phyloP scores from a whole-genome alignment of 805 yeast genomes.

The Candida mattraensis region DNA sequence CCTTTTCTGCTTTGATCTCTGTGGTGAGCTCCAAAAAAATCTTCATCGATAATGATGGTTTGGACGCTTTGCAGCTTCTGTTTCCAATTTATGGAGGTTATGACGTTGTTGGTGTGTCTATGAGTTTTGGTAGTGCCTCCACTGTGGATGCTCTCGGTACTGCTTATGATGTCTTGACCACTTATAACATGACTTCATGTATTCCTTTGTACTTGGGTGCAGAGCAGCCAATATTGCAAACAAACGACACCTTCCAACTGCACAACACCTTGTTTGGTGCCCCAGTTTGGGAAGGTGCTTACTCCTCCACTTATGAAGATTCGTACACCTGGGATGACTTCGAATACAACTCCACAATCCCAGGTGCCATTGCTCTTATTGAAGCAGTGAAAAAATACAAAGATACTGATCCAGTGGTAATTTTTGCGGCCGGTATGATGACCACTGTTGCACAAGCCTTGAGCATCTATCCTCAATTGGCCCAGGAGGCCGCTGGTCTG shows the following conservation, averaged over 20 bases:
- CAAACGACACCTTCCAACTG: conserved; percentile 39
- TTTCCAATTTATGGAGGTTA: conserved; percentile 40
- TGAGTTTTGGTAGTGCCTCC: conserved; percentile 40
- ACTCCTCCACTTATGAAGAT: conserved; percentile 34
- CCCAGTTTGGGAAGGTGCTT: conserved; percentile 44
- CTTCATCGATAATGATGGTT: conserved; percentile 44
- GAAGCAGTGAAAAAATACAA: conserved; percentile 39
- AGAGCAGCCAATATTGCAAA: conserved; percentile 37
- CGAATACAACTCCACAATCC: conserved; percentile 30
- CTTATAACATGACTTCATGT: conserved; percentile 35
- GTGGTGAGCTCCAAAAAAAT: too few relatives aligned
- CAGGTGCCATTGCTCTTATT: conserved; percentile 42
- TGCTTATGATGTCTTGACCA: conserved; percentile 31
- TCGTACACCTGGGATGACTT: conserved; percentile 34
- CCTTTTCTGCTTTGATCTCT: too few relatives aligned
- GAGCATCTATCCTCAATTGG: conserved; percentile 38
- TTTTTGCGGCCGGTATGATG: conserved; percentile 43
- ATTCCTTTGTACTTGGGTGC: conserved; percentile 38
- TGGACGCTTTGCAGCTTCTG: conserved; percentile 37
- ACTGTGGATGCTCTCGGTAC: conserved; percentile 40
- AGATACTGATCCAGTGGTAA: conserved; percentile 36
- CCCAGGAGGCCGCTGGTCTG: conserved; percentile 39
- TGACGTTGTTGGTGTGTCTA: conserved; percentile 41
- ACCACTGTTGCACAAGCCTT: conserved; percentile 48
- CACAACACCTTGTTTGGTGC: conserved; percentile 41